Evolutionary conservation across 805 yeast genomes (phyloP), one percentile per base, ranked within the genome.

Genomic region (Sugiyamaella smithiae): DNA sequence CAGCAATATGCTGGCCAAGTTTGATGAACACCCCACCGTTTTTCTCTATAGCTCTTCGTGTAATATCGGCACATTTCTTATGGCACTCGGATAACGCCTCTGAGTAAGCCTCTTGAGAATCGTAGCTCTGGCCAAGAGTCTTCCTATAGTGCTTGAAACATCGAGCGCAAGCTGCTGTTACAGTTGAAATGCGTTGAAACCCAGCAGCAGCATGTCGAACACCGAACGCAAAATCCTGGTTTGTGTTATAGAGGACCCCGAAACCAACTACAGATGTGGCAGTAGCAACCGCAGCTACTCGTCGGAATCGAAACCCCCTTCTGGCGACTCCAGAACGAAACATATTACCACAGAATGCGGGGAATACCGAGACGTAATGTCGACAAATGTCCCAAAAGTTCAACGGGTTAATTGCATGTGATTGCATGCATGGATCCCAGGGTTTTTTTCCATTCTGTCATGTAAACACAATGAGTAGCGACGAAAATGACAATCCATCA

Each of bases 11-110:
- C 65, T 93, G 99, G 9, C 99, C 99, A 38, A 93, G 70, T 66
- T 93, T 93, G 66, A 93, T 93, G 65, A 84, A 93, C 5, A 93
- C 76, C 1, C 99, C 99, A 14, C 96, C 97, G 61, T 93, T 93
- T 25, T 71, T 72, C 61, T 87, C 89, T 29, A 93, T 68, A 0
- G 97, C 97, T 37, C 70, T 67, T 48, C 88, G 71, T 0, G 99
- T 88, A 46, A 89, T 81, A 8, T 71, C 61, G 0, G 99, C 97
- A 42, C 96, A 89, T 48, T 71, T 70, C 50, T 71, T 64, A 63
- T 93, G 98, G 37, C 96, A 85, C 35, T 72, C 66, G 5, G 77
- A 66, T 43, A 91, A 66, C 0, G 83, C 91, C 3, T 60, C 56
- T 1, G 65, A 57, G 40, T 83, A 75, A 2, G 70, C 78, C 3